Base-by-base conservation (phyloP, 1,284 basidiomycete genomes). In the Somion occarium region DNA sequence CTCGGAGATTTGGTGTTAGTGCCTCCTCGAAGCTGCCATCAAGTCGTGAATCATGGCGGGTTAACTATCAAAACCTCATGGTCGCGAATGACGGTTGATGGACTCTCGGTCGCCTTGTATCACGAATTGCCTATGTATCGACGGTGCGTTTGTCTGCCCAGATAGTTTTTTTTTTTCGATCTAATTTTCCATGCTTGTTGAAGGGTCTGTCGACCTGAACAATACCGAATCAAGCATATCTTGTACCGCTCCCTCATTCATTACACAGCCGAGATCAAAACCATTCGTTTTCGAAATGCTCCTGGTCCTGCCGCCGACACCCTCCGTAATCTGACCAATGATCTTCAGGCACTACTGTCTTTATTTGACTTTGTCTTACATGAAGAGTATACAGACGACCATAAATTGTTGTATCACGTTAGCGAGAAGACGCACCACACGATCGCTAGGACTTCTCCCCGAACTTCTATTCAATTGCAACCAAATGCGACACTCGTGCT, bases 61-160 rank as follows among this genome's bases (percentile, higher is more conserved):
- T 72, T 91, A 23, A 86, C 86, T 0, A 73, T 88, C 61, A 91
- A 91, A 66, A 80, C 80, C 7, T 85, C 86, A 1, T 91, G 88
- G 88, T 90, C 88, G 1, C 73, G 88, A 41, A 88, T 91, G 86
- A 83, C 84, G 7, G 59, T 85, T 12, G 62, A 68, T 43, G 83
- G 85, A 2, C 64, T 88, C 15, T 62, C 62, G 38, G 70, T 72
- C 0, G 85, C 87, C 1, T 70, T 85, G 38, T 76, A 79, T 59
- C 76, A 85, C 47, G 88, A 91, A 56, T 71, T 91, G 39, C 85
- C 85, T 1, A 73, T 91, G 15, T 91, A 91, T 61, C 77, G 79
- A 62, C 74, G 88, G 88, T 88, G 55, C 55, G 68, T 49, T n/a
- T n/a, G n/a, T n/a, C n/a, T n/a, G n/a, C n/a, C n/a, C n/a, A n/a